phyloP scores from a whole-genome alignment of 1,284 basidiomycete genomes.

The Nidula niveotomentosa region DNA sequence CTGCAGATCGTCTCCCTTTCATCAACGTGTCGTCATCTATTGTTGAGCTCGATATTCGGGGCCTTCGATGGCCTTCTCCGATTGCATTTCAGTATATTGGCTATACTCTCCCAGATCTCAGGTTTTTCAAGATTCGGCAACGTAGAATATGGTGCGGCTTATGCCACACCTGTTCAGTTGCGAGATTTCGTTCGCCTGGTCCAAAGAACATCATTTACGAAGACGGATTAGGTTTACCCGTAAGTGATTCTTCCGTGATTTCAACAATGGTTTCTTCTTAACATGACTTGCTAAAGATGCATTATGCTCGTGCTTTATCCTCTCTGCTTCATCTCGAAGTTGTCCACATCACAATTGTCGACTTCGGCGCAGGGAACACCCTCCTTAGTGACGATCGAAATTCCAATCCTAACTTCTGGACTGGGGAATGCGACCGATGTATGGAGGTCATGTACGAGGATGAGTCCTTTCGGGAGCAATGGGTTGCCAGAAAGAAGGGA shows the following conservation, averaged over 20 bases:
- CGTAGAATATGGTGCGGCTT: slow-evolving; percentile 31
- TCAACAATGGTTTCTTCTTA: background rate
- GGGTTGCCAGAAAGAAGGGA: slow-evolving; percentile 27
- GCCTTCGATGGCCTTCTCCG: slow-evolving; percentile 29
- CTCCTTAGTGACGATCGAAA: slow-evolving; percentile 9
- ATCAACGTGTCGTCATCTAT: slow-evolving; percentile 18
- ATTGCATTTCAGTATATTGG: slow-evolving; percentile 19
- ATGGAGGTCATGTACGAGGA: slow-evolving; percentile 32
- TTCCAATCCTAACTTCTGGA: slow-evolving; percentile 25
- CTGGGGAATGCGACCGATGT: slow-evolving; percentile 35
- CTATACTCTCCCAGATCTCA: slow-evolving; percentile 17
- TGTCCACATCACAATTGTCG: slow-evolving; percentile 24
- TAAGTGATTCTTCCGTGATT: slow-evolving; percentile 11
- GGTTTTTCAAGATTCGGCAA: slow-evolving; percentile 23
- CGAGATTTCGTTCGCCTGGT: slow-evolving; percentile 21
- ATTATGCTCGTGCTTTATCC: slow-evolving; percentile 24
- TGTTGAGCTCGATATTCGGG: slow-evolving; percentile 26
- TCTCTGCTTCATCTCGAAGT: slow-evolving; percentile 22
- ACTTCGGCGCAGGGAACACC: slow-evolving; percentile 18
- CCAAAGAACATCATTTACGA: slow-evolving; percentile 24
- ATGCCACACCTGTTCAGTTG: slow-evolving; percentile 26
- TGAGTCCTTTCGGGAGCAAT: slow-evolving; percentile 20
- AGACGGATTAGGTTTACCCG: slow-evolving; percentile 30
- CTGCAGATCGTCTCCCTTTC: slow-evolving; percentile 18
- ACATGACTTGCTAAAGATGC: slow-evolving; percentile 16